Conservation (phyloP, 2,329 filamentous ascomycete genomes). For the Plectosphaerella sp. region DNA sequence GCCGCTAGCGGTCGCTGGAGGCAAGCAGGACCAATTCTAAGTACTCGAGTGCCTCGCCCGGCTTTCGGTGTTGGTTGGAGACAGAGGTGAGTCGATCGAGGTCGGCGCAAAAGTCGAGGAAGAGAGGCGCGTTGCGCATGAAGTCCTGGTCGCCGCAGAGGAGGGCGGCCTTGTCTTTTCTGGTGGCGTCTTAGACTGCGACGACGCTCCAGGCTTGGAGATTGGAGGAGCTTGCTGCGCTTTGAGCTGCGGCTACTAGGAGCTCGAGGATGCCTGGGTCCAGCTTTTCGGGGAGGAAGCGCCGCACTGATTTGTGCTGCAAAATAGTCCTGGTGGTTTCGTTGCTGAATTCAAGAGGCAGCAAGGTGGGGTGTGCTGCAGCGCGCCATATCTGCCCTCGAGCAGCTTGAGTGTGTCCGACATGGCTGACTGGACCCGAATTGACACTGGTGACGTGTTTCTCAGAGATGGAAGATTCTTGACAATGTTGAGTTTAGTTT, state of each 20-base stretch:
- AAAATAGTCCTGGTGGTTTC: constrained; percentile 11
- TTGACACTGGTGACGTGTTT: no score
- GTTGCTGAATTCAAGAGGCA: no score
- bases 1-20: no score
- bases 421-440: no score
- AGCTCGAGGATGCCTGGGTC: constrained; percentile 19
- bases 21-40: no score
- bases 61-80: constrained; percentile 7
- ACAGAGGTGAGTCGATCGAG: constrained; percentile 20
- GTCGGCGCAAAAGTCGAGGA: constrained; percentile 26
- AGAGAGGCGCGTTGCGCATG: constrained; percentile 23
- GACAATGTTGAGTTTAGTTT: no score
- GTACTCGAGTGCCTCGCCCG: no score
- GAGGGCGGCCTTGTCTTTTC: constrained; percentile 18
- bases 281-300: constrained; percentile 17
- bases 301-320: constrained; percentile 21
- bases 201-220: constrained; percentile 28
- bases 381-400: no score
- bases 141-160: constrained; percentile 24
- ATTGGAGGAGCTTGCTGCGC: constrained; percentile 27
- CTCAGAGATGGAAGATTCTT: no score
- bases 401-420: no score
- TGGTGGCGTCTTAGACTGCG: constrained; percentile 18
- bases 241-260: constrained; percentile 25
- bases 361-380: no score